Base-by-base conservation (phyloP, 2,329 filamentous ascomycete species). In the Teratosphaeria pseudoeucalypti region DNA sequence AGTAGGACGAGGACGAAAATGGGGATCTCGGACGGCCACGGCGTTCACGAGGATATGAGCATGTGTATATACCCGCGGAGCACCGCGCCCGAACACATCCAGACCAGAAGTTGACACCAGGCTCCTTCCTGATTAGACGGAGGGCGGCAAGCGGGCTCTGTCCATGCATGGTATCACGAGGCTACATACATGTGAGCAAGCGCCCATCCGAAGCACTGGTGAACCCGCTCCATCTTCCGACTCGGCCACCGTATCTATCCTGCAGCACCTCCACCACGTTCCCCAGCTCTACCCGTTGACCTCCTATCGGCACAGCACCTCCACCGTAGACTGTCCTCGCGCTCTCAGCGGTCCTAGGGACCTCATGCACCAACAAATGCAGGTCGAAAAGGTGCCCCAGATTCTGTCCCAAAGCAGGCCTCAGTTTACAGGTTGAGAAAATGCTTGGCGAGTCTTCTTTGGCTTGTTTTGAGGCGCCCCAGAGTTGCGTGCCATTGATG, bases 241-340 rank as follows among this genome's bases (percentile, higher is more conserved):
- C 66, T 54, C 75, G 67, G 9, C 65, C 67, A 14, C 65, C 73
- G 59, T 65, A 69, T 56, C 76, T 64, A 69, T 79, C 77, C 37
- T 67, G 65, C 60, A 79, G n/a, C 12, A 80, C 70, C 64, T 80
- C 78, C 2, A 79, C 34, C 27, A 79, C 74, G 55, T 67, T 70
- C 66, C 57, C 71, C 63, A 6, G 64, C 64, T 11, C 39, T 14
- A 64, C 65, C 59, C 55, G 62, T 58, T 55, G 34, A 29, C 53
- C 52, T 61, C 62, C 39, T 52, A 57, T 56, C 12, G 29, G 61
- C 27, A 34, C 59, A 54, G 58, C 61, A 26, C 60, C 58, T 39
- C 57, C 47, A 43, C 59, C 64, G 61, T 74, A 74, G 19, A 69
- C 63, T 6, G 65, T 63, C 47, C 61, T 67, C 0, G 74, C 75